Base-by-base conservation (phyloP, 2,329 filamentous ascomycete genomes). In the Aspergillus fumigatiaffinis region DNA sequence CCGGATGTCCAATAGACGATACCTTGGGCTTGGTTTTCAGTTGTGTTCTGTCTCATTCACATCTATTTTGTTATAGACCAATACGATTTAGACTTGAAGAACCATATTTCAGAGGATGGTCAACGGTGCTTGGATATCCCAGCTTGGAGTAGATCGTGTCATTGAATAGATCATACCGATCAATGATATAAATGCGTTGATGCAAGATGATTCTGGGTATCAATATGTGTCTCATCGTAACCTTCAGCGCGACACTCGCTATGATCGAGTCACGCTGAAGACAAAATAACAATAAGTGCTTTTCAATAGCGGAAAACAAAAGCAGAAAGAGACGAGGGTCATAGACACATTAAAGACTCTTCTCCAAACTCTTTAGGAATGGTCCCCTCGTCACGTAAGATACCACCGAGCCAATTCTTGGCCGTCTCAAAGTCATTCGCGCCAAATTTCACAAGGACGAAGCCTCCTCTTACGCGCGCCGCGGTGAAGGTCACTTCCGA, bases 391-490 rank as follows among this genome's bases (percentile, higher is more conserved):
- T 85, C 82, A 49, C 80, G 75, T 50, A 96, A 77, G 84, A 97
- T 89, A 6, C 80, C 81, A 9, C 86, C 85, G 57, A 97, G 80
- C 91, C 92, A 97, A 50, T 83, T 77, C 63, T 90, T 85, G 3
- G 88, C 92, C 26, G 87, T 88, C 72, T 97, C 92, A 25, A 96
- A 88, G 48, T 87, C 88, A 54, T 81, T 82, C 1, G 92, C 90
- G 1, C 90, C 91, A 71, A 97, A 95, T 73, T 97, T 97, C 64
- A 97, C 88, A 26, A 97, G 82, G 3, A 94, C 88, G 68, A 93
- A 96, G 3, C 91, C 88, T 17, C 69, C 73, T 53, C 92, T 83
- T 35, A 95, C 86, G 26, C 82, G 83, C 14, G 92, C 90, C 12
- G 89, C 90, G 26, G 91, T 92, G 91, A 92, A 96, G 3, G 93